Evolutionary conservation across 1,284 basidiomycete species (phyloP).

Genomic region (Mycosarcoma mackinlayi): DNA sequence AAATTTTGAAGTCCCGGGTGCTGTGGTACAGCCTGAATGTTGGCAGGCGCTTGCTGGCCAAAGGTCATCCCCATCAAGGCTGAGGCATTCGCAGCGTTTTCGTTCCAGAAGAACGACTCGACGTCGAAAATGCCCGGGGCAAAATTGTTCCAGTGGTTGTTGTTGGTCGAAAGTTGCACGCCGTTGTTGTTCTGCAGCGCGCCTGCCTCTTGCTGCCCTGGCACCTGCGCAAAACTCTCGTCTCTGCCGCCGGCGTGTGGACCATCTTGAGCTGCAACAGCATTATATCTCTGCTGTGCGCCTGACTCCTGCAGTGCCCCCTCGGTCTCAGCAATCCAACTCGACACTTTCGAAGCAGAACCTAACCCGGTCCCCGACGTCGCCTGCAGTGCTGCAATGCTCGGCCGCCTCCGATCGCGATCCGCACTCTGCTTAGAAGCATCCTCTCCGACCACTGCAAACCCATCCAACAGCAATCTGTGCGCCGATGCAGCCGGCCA

Average conservation of each 20-base stretch:
- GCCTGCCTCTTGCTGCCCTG: not conserved
- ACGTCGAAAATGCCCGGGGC: conserved; percentile 56
- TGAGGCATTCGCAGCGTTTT: conserved; percentile 34
- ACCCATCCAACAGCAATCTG: conserved; percentile 59
- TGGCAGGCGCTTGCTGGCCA: not conserved
- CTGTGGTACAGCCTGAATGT: not conserved
- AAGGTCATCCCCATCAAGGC: conserved; percentile 30
- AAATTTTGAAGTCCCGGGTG: not conserved
- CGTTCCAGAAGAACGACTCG: conserved; percentile 61
- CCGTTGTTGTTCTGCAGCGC: not conserved
- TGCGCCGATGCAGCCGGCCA: conserved; percentile 63
- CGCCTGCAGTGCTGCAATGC: conserved; percentile 30
- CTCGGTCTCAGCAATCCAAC: conserved; percentile 48
- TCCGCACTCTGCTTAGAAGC: conserved; percentile 32
- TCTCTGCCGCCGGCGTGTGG: not conserved
- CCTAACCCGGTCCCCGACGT: conserved; percentile 7
- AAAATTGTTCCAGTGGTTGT: conserved; percentile 18
- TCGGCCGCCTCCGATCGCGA: conserved; percentile 15
- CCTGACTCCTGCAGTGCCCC: conserved; percentile 17
- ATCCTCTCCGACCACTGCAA: conserved; percentile 53
- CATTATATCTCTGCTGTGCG: not conserved
- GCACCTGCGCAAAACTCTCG: too few relatives aligned
- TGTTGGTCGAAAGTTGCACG: not conserved
- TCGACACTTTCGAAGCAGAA: conserved; percentile 25
- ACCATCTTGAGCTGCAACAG: not conserved